Conservation (phyloP, 129 eudicot genomes). For the Oenanthe sinensis region DNA sequence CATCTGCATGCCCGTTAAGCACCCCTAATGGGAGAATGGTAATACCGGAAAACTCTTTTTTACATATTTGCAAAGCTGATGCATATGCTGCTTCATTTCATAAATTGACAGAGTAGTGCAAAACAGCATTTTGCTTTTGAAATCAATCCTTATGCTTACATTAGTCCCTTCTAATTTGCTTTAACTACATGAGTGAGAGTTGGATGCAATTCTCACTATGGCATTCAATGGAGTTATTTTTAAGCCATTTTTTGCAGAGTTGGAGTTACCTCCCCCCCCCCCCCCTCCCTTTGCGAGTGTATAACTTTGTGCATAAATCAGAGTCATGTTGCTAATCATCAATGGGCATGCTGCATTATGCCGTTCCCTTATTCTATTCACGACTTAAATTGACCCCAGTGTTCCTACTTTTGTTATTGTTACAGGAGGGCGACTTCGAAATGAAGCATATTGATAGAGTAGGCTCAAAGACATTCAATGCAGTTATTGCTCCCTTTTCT, state of each 20-base stretch:
- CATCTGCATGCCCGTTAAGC: slow-evolving; percentile 90
- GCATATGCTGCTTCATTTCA: neutral
- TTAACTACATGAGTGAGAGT: neutral
- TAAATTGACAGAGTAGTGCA: neutral
- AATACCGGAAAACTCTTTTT: slow-evolving; percentile 19
- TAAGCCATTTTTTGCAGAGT: neutral
- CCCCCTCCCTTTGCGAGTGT: neutral
- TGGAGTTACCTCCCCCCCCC: no score
- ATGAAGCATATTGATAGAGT: slow-evolving; percentile 83
- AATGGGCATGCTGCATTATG: neutral
- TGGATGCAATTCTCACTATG: neutral
- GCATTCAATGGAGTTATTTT: neutral
- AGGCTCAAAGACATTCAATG: slow-evolving; percentile 63
- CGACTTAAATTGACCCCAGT: no score
- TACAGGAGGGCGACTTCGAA: slow-evolving; percentile 86
- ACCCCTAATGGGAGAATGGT: slow-evolving; percentile 97
- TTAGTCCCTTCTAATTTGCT: neutral
- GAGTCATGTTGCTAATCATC: neutral
- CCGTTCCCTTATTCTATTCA: neutral
- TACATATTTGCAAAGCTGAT: neutral
- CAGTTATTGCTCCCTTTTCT: slow-evolving; percentile 74
- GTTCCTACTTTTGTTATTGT: neutral
- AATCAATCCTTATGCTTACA: neutral
- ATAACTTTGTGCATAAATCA: neutral
- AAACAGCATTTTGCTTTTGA: neutral